These are phyloP conservation scores for Groenewaldozyma salmanticensis DNA, from an alignment of 805 yeast genomes.

Conservation along the genomic window DNA sequence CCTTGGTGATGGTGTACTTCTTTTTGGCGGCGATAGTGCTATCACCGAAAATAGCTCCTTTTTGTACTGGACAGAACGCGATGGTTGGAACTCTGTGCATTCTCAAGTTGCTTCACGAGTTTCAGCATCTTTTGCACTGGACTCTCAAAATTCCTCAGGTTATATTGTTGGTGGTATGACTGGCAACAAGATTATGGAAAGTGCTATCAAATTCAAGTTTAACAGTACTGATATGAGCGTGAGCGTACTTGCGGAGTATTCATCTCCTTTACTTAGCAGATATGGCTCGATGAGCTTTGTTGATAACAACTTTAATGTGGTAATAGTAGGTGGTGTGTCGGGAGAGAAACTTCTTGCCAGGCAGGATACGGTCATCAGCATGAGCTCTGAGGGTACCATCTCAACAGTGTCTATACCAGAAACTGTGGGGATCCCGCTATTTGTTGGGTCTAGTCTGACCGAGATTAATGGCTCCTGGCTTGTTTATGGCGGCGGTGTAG, in stretches of 20 bases:
- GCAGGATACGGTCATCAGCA: slow-evolving; percentile 30
- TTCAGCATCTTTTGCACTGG: slow-evolving; percentile 32
- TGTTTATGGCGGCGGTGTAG: slow-evolving; percentile 63
- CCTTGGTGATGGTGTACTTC: slow-evolving; percentile 27
- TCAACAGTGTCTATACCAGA: slow-evolving; percentile 2
- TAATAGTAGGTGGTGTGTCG: slow-evolving; percentile 53
- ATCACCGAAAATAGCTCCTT: slow-evolving; percentile 11
- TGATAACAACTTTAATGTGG: slow-evolving; percentile 27
- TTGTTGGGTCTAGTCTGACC: slow-evolving; percentile 45
- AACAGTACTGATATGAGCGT: not conserved
- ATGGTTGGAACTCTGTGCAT: slow-evolving; percentile 17
- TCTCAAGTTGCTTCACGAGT: slow-evolving; percentile 20
- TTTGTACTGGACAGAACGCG: slow-evolving; percentile 9
- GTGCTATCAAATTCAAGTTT: slow-evolving; percentile 9
- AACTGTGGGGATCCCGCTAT: slow-evolving; percentile 29
- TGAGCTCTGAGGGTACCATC: not conserved
- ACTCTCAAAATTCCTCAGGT: slow-evolving; percentile 26
- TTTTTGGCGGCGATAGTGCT: slow-evolving; percentile 41
- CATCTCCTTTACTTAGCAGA: slow-evolving; percentile 22
- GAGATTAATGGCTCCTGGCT: slow-evolving; percentile 14
- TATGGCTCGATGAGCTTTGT: slow-evolving; percentile 38
- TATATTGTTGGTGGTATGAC: slow-evolving; percentile 31
- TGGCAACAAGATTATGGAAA: slow-evolving; percentile 4
- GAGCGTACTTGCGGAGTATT: slow-evolving; percentile 19
- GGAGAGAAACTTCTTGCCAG: slow-evolving; percentile 28